Conservation (phyloP, 345 rosid species). For the Boechera stricta region DNA sequence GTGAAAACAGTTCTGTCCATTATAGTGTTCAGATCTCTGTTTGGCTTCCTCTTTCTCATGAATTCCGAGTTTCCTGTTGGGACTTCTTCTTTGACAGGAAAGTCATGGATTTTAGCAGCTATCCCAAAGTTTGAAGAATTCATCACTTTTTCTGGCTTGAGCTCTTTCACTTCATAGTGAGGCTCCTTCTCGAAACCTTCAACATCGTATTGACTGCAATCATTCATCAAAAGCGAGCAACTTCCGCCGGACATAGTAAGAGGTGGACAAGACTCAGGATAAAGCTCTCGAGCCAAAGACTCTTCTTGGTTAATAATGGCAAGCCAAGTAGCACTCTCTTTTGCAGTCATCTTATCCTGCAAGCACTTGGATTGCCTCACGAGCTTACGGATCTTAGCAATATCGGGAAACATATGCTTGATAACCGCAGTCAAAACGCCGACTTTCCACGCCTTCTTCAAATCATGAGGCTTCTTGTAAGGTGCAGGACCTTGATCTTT, state of each 20-base stretch:
- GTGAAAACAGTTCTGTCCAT: slow-evolving; percentile 76
- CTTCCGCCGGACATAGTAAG: slow-evolving; percentile 57
- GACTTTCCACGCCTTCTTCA: slow-evolving; percentile 98
- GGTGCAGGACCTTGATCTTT: slow-evolving; percentile 78
- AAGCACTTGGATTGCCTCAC: slow-evolving; percentile 93
- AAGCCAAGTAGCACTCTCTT: slow-evolving; percentile 98
- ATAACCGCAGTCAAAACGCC: slow-evolving; percentile 97
- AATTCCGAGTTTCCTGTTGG: slow-evolving; percentile 56
- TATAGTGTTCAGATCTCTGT: slow-evolving; percentile 54
- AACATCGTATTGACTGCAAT: slow-evolving; percentile 83
- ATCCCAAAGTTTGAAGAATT: slow-evolving; percentile 52
- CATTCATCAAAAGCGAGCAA: slow-evolving; percentile 60
- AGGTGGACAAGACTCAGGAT: slow-evolving; percentile 49
- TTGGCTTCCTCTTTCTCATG: slow-evolving; percentile 71
- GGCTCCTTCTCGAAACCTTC: slow-evolving; percentile 68
- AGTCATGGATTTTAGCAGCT: slow-evolving; percentile 52
- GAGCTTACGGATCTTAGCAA: slow-evolving; percentile 89
- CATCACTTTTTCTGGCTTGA: slow-evolving; percentile 59
- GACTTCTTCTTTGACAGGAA: slow-evolving; percentile 69
- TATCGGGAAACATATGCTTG: slow-evolving; percentile 97
- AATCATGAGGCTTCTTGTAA: slow-evolving; percentile 98
- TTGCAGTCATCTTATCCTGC: slow-evolving; percentile 99
- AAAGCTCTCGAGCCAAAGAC: slow-evolving; percentile 69
- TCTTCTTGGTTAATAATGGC: slow-evolving; percentile 88
- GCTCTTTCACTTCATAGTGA: slow-evolving; percentile 63